Base-by-base conservation (phyloP, 106 monocot species). In the Acorus gramineus region DNA sequence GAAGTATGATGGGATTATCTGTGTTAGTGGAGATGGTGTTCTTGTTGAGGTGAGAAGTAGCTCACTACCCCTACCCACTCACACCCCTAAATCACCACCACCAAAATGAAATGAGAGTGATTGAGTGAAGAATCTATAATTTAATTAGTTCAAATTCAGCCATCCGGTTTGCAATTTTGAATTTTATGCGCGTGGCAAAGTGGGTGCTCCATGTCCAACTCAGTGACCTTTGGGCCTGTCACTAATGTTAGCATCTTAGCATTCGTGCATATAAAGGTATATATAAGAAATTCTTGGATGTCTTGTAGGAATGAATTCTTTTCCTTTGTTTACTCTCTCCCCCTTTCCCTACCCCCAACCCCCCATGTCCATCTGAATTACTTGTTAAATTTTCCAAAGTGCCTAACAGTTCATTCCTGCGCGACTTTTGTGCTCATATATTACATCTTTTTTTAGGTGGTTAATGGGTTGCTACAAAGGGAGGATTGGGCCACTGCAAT, bases 391-490 rank as follows among this genome's bases (percentile, higher is more conserved):
- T 3, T 3, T 9, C 28, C 43, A 42, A 44, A 43, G 28, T 60
- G 44, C 5, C 3, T 8, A 43, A 43, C 0, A 44, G 3, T 61
- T 44, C 7, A 11, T 61, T 5, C 0, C 7, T 44, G 45, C 4
- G 43, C 2, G 8, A 3, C n/a, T 61, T 46, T 44, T 44, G 42
- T 61, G 4, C 11, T 7, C 8, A 8, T 14, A 11, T 46, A 64
- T 56, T 58, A 45, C 11, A 47, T 11, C n/a, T 53, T 47, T 60
- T 13, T 56, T 13, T 73, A 96, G 95, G 87, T 96, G 49, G 73
- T 96, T 55, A 96, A 91, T 87, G 90, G 95, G 2, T 77, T 96
- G 56, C 73, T 96, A 52, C 77, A 77, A 74, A 96, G 95, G 79
- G 90, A 85, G 56, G 95, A 96, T 76, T 96, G 90, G 90, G 55